These are phyloP conservation scores for Neonothopanus nambi DNA, from an alignment of 1,284 basidiomycete species.

Conservation along the genomic window DNA sequence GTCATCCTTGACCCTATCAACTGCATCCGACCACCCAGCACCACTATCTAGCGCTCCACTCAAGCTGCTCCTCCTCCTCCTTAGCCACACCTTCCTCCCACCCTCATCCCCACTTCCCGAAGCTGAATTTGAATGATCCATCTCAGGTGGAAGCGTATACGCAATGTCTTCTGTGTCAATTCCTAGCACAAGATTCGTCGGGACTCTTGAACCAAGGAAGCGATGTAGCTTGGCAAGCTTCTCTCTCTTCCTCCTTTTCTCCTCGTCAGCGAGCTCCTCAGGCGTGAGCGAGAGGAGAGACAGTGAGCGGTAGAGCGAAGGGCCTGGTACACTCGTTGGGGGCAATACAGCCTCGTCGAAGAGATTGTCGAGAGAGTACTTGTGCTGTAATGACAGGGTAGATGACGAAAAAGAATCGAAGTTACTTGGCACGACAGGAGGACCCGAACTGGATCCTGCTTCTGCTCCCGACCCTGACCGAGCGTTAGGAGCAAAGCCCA, in stretches of 20 bases:
- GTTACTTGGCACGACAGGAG: too few relatives aligned
- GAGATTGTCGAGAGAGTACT: too few relatives aligned
- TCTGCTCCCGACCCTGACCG: too few relatives aligned
- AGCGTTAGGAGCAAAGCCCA: too few relatives aligned
- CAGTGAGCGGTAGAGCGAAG: too few relatives aligned
- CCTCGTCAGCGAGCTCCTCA: conserved; percentile 56
- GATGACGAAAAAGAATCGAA: too few relatives aligned
- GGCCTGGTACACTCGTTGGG: too few relatives aligned
- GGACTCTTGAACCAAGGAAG: conserved; percentile 76
- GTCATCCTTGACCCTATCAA: conserved; percentile 67
- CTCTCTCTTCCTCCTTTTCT: conserved; percentile 66
- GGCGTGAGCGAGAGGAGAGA: conserved; percentile 38
- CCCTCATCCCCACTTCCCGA: conserved; percentile 2
- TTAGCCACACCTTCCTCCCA: conserved; percentile 40
- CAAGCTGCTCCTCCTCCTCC: conserved; percentile 57
- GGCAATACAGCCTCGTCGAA: too few relatives aligned
- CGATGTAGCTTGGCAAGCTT: conserved; percentile 77
- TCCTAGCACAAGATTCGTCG: conserved; percentile 65
- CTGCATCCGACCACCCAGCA: conserved; percentile 48
- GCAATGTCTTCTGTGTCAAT: conserved; percentile 36
- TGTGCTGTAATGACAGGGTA: too few relatives aligned
- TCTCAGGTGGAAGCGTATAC: conserved; percentile 8
- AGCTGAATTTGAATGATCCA: conserved; percentile 7
- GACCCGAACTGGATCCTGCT: too few relatives aligned
- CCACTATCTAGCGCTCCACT: conserved; percentile 39